These are phyloP conservation scores for Pneumocystis oryctolagi DNA, from an alignment of 1,139 yeast species.

Conservation along the genomic window DNA sequence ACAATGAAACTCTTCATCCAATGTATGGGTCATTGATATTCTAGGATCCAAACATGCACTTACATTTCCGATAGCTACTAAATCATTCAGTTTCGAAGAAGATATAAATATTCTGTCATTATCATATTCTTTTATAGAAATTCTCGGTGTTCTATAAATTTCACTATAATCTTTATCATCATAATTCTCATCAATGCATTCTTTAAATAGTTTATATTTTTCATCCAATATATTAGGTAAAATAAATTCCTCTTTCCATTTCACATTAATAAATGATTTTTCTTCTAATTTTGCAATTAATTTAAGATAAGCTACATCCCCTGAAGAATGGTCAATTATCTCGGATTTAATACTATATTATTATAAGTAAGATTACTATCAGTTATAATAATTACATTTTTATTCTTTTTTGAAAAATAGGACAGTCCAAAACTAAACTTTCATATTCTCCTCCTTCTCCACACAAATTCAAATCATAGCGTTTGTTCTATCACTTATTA, in stretches of 20 bases:
- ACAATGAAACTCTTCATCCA: background rate
- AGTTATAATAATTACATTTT: slow-evolving; percentile 24
- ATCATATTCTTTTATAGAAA: background rate
- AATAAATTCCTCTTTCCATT: slow-evolving; percentile 15
- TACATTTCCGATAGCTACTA: background rate
- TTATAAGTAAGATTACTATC: background rate
- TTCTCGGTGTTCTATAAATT: background rate
- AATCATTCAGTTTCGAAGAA: background rate
- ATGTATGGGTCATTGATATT: background rate
- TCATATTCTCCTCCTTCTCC: slow-evolving; percentile 99
- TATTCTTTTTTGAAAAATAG: slow-evolving; percentile 51
- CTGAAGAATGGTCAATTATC: slow-evolving; percentile 35
- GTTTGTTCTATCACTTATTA: slow-evolving; percentile 26
- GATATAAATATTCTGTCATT: background rate
- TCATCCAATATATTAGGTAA: slow-evolving; percentile 2
- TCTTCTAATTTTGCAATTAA: slow-evolving; percentile 27
- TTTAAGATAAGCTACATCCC: slow-evolving; percentile 54
- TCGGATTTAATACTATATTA: slow-evolving; percentile 20
- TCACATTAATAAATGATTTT: slow-evolving; percentile 21
- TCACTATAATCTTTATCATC: background rate
- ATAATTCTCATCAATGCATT: background rate
- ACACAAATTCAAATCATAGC: slow-evolving; percentile 78
- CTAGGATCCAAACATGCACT: background rate
- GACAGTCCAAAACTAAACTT: slow-evolving; percentile 78
- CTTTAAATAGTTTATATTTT: background rate